Evolutionary conservation across 768 basidiomycete genomes (phyloP), one percentile per base, ranked within the genome.

Genomic region (Coprinellus aureogranulatus): DNA sequence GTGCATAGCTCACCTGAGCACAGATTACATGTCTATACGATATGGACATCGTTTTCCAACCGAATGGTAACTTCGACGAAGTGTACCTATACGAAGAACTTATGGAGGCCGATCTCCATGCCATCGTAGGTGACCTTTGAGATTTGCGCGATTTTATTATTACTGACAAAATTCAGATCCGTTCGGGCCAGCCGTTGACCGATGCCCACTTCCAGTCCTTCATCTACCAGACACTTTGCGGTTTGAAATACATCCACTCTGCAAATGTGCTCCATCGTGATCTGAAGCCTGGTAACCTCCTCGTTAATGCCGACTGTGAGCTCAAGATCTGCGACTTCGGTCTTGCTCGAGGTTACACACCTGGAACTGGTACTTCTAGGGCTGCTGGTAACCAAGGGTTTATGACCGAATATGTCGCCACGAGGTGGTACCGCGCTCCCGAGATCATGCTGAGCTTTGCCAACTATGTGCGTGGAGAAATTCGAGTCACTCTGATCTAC

Each of bases 361-460:
- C 92, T 3, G 90, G 89, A 20, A 83, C 87, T 46, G 88, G 89
- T 31, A 84, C 82, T 34, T 87, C 84, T 53, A 85, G 81, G 62
- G 81, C 86, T 0, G 85, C 88, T 22, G 87, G 88, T 37, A 90
- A 90, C 66, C 89, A 89, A 66, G 96, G 96, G 0, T 98, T 98
- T 75, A 98, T 98, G 96, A 98, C 97, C 0, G 97, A 98, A 75
- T 98, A 96, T 70, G 90, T 98, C 30, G 96, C 96, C n/a, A 99
- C 96, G 8, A 82, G 96, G 56, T 98, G 96, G 96, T 99, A 99
- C 70, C 81, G 96, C 34, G 96, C 96, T 22, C 96, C 97, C 0
- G 97, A 99, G 76, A 99, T 98, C 74, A 99, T 98, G 97, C 70
- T 98, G 65, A 94, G 92, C 76, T 96, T 94, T 64, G 92, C 92